Conservation (phyloP, 106 monocot species). For the Dioscorea alata region DNA sequence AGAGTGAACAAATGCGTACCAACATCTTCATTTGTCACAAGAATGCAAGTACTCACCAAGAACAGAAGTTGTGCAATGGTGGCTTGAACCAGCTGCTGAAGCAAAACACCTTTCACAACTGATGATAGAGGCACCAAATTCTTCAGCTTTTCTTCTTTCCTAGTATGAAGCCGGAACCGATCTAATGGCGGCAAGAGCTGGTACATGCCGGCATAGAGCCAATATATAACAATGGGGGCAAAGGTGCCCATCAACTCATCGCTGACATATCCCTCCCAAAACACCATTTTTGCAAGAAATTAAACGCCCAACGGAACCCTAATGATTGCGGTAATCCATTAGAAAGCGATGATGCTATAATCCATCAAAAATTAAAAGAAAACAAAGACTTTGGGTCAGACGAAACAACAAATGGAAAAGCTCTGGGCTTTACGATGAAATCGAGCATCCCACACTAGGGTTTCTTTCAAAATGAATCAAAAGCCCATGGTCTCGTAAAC, state of each 20-base stretch:
- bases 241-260: conserved; percentile 80
- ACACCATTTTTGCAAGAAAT: conserved; percentile 34
- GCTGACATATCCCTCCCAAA: conserved; percentile 63
- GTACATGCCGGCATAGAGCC: conserved; percentile 82
- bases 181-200: conserved; percentile 59
- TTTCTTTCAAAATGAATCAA: no score
- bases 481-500: no score
- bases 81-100: conserved; percentile 71
- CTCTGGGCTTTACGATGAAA: no score
- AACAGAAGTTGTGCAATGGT: conserved; percentile 59
- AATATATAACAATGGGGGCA: conserved; percentile 70
- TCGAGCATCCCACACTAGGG: no score
- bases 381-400: no score
- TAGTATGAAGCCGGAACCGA: conserved; percentile 59
- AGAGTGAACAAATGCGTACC: no score
- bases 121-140: conserved; percentile 45
- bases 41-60: conserved; percentile 32
- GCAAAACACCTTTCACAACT: conserved; percentile 65
- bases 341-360: no score
- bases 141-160: conserved; percentile 62
- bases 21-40: no score
- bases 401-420: no score
- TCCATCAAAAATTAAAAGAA: no score
- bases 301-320: no score
- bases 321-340: no score